Evolutionary conservation across 1,284 basidiomycete genomes (phyloP), one percentile per base, ranked within the genome.

Genomic region (Heterobasidion occidentale): DNA sequence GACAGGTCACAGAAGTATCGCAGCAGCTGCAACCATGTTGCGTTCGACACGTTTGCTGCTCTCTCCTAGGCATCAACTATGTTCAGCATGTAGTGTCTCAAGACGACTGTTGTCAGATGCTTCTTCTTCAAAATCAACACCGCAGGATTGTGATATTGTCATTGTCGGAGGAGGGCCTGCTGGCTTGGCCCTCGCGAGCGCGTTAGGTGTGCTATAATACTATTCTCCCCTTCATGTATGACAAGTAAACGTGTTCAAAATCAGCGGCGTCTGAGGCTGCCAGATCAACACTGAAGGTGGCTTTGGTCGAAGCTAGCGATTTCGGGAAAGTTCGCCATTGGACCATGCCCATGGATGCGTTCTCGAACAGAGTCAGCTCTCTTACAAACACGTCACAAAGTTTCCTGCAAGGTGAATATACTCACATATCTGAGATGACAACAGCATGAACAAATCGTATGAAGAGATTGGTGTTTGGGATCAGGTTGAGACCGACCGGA

Each of bases 101-200:
- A 36, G 15, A 3, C 46, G 53, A 20, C 11, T 46, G 17, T 45
- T 46, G 19, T 55, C 47, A 46, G 38, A 7, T 7, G 34, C 20
- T 7, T 14, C 36, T n/a, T 33, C 17, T 20, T 15, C 34, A 3
- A 6, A 4, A 17, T 2, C 45, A 12, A 52, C 54, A 34, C 60
- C 70, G 17, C 74, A 79, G 59, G 77, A 90, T 55, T 86, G 81
- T 61, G 94, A 97, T 68, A 78, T 97, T 54, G 91, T 97, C 36
- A 91, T 98, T 62, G 92, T 98, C 42, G 96, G 96, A 14, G 96
- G 94, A 49, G 95, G 95, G 1, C 94, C 94, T 19, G 93, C 86
- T 1, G 96, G 96, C 14, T 78, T 99, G 33, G 91, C 94, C 5
- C 75, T 99, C 34, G 94, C 94, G 1, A 86, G 84, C 66, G 92